Evolutionary conservation across 371 early-diverging fungal genomes (phyloP).

Genomic region (Actinomortierella ambigua): DNA sequence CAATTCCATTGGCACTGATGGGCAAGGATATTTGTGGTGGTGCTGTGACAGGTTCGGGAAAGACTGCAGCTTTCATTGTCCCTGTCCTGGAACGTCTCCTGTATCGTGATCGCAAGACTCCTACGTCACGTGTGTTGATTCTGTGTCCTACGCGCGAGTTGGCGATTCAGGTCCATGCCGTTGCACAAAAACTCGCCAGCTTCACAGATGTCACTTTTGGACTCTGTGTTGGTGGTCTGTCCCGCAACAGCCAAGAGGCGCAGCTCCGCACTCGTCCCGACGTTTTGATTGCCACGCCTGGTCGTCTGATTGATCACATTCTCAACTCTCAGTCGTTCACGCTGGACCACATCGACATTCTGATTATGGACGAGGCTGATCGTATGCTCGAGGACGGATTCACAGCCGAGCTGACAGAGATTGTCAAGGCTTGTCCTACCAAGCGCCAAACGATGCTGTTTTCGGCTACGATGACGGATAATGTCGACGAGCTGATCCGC

Average conservation of each 20-base stretch:
- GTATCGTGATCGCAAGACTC: conserved; percentile 80
- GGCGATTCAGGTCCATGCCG: conserved; percentile 96
- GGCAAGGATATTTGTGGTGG: conserved; percentile 99
- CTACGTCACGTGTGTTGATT: conserved; percentile 92
- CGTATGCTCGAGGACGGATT: conserved; percentile 99
- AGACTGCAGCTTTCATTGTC: conserved; percentile 98
- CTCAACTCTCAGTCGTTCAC: conserved; percentile 90
- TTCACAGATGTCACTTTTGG: conserved; percentile 89
- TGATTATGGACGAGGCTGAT: conserved; percentile 99
- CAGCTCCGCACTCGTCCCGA: conserved; percentile 94
- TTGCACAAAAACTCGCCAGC: conserved; percentile 83
- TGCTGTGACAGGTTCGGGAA: conserved; percentile 98
- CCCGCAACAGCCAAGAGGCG: conserved; percentile 88
- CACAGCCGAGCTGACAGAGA: conserved; percentile 95
- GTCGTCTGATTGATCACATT: conserved; percentile 98
- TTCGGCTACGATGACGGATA: conserved; percentile 99
- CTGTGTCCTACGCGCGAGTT: conserved; percentile 99
- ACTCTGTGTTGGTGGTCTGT: conserved; percentile 95
- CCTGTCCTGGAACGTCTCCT: conserved; percentile 97
- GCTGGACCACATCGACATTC: conserved; percentile 92
- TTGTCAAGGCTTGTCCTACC: conserved; percentile 90
- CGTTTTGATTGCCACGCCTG: conserved; percentile 99
- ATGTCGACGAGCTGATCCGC: conserved; percentile 94
- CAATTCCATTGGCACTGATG: conserved; percentile 96
- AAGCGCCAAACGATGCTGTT: conserved; percentile 98